Percentiles rank a stretch among this genome's conserved stretches.
phyloP scores from a whole-genome alignment of 768 basidiomycete species.

The Rhizopogon vinicolor region DNA sequence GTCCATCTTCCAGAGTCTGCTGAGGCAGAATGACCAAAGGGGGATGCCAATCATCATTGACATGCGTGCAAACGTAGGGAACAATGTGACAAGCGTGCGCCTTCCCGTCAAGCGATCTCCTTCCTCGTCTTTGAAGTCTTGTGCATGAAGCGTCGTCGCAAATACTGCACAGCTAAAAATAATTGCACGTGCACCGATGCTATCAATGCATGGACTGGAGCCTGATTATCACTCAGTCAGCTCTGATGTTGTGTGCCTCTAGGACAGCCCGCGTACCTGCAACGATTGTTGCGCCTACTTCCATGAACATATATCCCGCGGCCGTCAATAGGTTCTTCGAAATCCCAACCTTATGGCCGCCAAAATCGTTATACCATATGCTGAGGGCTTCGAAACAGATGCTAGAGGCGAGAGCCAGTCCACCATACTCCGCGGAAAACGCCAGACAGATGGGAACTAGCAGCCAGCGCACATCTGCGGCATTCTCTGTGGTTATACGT shows the following conservation, averaged over 20 bases:
- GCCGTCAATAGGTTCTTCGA: slow-evolving; percentile 19
- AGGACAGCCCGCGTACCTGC: slow-evolving; percentile 13
- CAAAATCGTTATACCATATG: slow-evolving; percentile 27
- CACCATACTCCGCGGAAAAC: slow-evolving; percentile 22
- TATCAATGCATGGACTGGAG: slow-evolving; percentile 2
- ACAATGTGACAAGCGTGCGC: slow-evolving; percentile 31
- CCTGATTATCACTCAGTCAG: background rate
- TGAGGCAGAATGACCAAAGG: slow-evolving; percentile 4
- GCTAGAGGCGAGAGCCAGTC: slow-evolving; percentile 20
- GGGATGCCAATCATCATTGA: slow-evolving; percentile 3
- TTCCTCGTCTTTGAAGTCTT: slow-evolving; percentile 27
- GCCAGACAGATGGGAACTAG: slow-evolving; percentile 22
- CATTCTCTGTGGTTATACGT: slow-evolving; percentile 26
- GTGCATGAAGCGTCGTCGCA: slow-evolving; percentile 18
- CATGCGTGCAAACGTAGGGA: slow-evolving; percentile 17
- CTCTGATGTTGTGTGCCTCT: too few relatives aligned
- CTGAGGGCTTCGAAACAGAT: slow-evolving; percentile 17
- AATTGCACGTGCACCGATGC: slow-evolving; percentile 16
- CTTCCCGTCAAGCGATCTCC: slow-evolving; percentile 29
- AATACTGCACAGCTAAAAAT: slow-evolving; percentile 17
- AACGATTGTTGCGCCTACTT: slow-evolving; percentile 22
- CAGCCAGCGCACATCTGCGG: slow-evolving; percentile 24
- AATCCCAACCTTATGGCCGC: slow-evolving; percentile 18
- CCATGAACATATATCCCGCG: slow-evolving; percentile 20
- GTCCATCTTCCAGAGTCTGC: slow-evolving; percentile 2